Conservation (phyloP, 306 rosid genomes). For the Sindora glabra region DNA sequence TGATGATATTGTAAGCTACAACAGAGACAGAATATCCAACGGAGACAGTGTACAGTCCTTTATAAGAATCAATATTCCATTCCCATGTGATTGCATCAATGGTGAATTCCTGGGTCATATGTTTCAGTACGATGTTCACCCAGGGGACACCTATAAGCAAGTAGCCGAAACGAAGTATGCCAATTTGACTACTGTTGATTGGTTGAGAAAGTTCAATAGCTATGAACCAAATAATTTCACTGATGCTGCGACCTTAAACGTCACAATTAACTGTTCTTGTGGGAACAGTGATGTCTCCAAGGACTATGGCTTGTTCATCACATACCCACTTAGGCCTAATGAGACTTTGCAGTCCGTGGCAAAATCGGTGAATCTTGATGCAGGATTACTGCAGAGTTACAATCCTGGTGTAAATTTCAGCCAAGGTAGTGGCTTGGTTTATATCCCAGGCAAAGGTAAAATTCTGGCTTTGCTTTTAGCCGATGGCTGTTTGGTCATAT, state of each 20-base stretch:
- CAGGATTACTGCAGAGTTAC: slow-evolving; percentile 38
- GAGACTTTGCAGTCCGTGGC: slow-evolving; percentile 41
- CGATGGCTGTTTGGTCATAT: not conserved
- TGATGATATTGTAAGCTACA: slow-evolving; percentile 37
- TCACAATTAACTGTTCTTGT: slow-evolving; percentile 65
- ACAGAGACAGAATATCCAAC: slow-evolving; percentile 29
- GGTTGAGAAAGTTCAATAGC: slow-evolving; percentile 38
- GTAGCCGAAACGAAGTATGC: slow-evolving; percentile 33
- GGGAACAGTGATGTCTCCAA: slow-evolving; percentile 35
- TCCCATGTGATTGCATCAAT: slow-evolving; percentile 45
- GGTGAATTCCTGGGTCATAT: slow-evolving; percentile 40
- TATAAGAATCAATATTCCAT: slow-evolving; percentile 47
- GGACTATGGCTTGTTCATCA: slow-evolving; percentile 59
- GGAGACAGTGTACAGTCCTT: slow-evolving; percentile 7
- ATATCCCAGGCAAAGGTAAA: slow-evolving; percentile 70
- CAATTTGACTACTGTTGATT: slow-evolving; percentile 41
- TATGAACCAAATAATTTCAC: slow-evolving; percentile 27
- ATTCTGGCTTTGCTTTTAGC: not conserved
- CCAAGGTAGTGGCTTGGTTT: slow-evolving; percentile 50
- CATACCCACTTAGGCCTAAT: slow-evolving; percentile 51
- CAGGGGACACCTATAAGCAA: slow-evolving; percentile 21
- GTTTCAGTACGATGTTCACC: slow-evolving; percentile 31
- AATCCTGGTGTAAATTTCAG: slow-evolving; percentile 60
- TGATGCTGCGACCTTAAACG: slow-evolving; percentile 34
- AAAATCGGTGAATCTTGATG: not conserved